Base-by-base conservation (phyloP, 2,329 filamentous ascomycete species). In the Mollisia scopiformis region DNA sequence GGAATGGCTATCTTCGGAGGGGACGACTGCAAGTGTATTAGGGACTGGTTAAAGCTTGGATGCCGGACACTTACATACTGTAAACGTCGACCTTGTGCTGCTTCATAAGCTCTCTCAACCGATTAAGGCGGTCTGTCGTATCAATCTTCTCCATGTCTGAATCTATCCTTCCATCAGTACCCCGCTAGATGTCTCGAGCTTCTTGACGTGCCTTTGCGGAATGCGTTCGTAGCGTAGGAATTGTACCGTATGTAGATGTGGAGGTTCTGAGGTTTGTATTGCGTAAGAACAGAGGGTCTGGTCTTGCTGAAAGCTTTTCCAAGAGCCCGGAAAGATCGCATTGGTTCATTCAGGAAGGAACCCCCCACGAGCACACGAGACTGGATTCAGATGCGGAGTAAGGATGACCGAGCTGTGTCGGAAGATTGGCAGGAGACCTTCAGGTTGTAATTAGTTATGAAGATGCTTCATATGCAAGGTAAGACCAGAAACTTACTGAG, bases 1-100 rank as follows among this genome's bases (percentile, higher is more conserved):
- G 69, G 94, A 92, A 75, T 99, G 95, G 74, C 92, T 94, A 75
- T 99, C 95, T 84, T 98, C 95, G 33, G 94, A 97, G 0, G 95
- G 95, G 6, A 98, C 86, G 73, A 99, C 94, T 98, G 74, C 53
- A 57, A 78, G 70, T 66, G 66, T 65, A 35, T 66, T 59, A 67
- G 62, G 54, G 46, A 39, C 58, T 62, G 62, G 63, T 67, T 62
- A 62, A 11, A 50, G 53, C 11, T 41, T 47, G 57, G 56, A 67
- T 67, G 59, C 46, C 64, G 67, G 66, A 33, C 62, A 67, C 59
- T 70, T 59, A 75, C 80, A 75, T 88, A 97, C 94, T 89, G 80
- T 99, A 99, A 62, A 98, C 84, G 76, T 98, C 93, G 67, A 99
- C 84, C 67, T 92, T 89, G 72, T 90, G 84, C 76, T 93, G 84